Evolutionary conservation across 805 yeast species (phyloP).

Genomic region (Schwanniomyces pseudopolymorphus): DNA sequence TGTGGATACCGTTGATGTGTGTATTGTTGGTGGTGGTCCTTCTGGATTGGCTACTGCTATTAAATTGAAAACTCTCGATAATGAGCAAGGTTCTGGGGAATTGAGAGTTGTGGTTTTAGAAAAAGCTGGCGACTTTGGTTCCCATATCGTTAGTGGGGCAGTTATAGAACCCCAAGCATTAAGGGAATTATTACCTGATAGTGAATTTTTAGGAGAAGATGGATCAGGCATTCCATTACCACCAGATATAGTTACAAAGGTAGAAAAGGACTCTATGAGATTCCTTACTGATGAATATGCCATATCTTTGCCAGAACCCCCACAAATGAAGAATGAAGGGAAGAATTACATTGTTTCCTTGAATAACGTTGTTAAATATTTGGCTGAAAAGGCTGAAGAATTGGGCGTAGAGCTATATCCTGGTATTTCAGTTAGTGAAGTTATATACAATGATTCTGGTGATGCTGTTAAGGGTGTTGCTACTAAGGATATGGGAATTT

Average conservation of each 20-base stretch:
- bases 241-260: constrained; percentile 69
- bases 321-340: constrained; percentile 79
- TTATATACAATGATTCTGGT: constrained; percentile 57
- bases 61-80: constrained; percentile 78
- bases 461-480: constrained; percentile 81
- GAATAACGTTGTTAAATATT: constrained; percentile 74
- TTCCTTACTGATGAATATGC: constrained; percentile 60
- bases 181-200: constrained; percentile 76
- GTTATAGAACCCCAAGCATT: constrained; percentile 89
- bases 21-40: constrained; percentile 97
- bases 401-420: constrained; percentile 93
- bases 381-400: constrained; percentile 88
- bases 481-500: constrained; percentile 88
- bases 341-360: constrained; percentile 84
- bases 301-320: constrained; percentile 87
- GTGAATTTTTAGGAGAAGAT: constrained; percentile 49
- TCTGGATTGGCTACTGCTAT: constrained; percentile 96
- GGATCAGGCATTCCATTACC: constrained; percentile 75
- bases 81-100: constrained; percentile 59
- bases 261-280: constrained; percentile 71
- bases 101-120: constrained; percentile 87
- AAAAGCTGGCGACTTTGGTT: constrained; percentile 90
- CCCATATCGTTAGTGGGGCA: constrained; percentile 91
- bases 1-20: constrained; percentile 85
- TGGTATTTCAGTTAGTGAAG: constrained; percentile 80